Base-by-base conservation (phyloP, 2,329 filamentous ascomycete genomes). In the Orbilia javanica region DNA sequence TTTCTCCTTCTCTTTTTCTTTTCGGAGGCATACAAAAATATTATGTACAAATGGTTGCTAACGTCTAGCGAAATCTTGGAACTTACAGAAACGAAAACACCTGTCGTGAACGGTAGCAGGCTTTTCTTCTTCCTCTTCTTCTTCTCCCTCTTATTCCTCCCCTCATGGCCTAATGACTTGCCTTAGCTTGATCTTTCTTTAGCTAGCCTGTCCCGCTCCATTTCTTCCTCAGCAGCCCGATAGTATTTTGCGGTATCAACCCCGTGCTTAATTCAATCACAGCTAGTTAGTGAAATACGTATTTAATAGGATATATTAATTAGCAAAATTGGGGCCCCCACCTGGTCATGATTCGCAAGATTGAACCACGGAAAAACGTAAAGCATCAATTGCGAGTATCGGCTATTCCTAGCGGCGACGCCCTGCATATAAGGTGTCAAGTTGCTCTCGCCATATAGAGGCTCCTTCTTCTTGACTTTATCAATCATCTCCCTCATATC, bases 221-320 rank as follows among this genome's bases (percentile, higher is more conserved):
- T 86, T 85, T 99, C 96, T 84, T 91, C 88, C 88, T 99, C 96
- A 6, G 96, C 96, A 85, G 97, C 93, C 84, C 91, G 91, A 86
- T 97, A 99, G 87, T 99, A 99, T 87, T 99, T 99, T 80, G 95
- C 94, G 34, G 96, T 99, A 84, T 99, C 96, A 75, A 99, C 93
- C 81, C 96, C 96, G 84, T 99, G 96, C 89, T 96, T 48, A 68
- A 87, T 15, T 11, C 29, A 39, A 29, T 22, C 11, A 8, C 2
- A 20, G 18, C 25, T 5, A 18, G 31, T 66, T 50, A 52, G 46
- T 52, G 39, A 7, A 20, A 5, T 8, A n/a, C 18, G 29, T 31
- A 15, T 36, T 3, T 22, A 5, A 27, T 44, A 2, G 39, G 15
- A n/a, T 48, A 22, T 8, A 42, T 10, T 7, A 20, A 42, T 10